Conservation (phyloP, 2,329 filamentous ascomycete genomes). For the Grosmannia penicillata region DNA sequence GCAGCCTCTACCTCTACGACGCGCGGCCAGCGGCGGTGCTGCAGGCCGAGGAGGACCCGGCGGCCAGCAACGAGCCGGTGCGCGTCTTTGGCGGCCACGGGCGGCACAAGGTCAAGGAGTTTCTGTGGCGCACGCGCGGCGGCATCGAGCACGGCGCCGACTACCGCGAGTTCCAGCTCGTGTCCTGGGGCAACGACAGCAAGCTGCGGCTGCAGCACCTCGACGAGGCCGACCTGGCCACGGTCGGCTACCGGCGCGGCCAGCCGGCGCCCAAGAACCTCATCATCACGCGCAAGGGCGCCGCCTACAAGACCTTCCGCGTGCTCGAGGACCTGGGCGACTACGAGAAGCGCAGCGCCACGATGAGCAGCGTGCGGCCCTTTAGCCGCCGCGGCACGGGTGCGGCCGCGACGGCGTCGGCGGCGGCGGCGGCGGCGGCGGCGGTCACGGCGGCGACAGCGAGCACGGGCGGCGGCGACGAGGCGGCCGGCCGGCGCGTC, state of each 20-base stretch:
- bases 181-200: conserved; percentile 84
- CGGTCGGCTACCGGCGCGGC: conserved; percentile 62
- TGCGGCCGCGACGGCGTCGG: conserved; percentile 14
- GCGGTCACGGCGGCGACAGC: neutral
- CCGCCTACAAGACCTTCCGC: conserved; percentile 72
- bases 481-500: too few species aligned
- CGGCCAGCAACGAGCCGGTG: conserved; percentile 31
- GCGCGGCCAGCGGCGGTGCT: conserved; percentile 24
- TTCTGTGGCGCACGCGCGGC: conserved; percentile 75
- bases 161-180: conserved; percentile 77
- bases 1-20: conserved; percentile 74
- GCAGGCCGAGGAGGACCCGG: conserved; percentile 26
- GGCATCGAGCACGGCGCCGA: conserved; percentile 54
- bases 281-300: conserved; percentile 67
- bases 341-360: conserved; percentile 42
- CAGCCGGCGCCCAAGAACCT: conserved; percentile 47
- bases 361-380: conserved; percentile 46
- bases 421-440: conserved; percentile 13
- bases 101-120: conserved; percentile 68
- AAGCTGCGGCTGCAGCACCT: conserved; percentile 66
- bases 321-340: conserved; percentile 47
- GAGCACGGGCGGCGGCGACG: neutral
- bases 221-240: conserved; percentile 45
- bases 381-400: conserved; percentile 18
- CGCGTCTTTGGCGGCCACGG: conserved; percentile 47